Evolutionary conservation across 1,139 yeast species (phyloP), one percentile per base, ranked within the genome.

Genomic region (Petasospora rhodanensis): DNA sequence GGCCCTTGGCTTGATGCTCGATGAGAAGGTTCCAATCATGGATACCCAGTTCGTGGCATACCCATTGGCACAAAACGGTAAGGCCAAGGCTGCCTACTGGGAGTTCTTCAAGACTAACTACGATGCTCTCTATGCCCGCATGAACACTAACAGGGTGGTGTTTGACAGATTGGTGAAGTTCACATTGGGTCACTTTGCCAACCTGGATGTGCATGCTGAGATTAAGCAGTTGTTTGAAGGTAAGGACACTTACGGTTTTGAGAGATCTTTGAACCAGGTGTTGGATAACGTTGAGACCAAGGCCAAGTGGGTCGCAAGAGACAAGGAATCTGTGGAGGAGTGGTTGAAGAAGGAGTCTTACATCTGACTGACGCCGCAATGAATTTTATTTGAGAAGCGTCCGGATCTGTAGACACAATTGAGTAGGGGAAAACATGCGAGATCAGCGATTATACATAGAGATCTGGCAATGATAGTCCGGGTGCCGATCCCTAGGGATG

Each of bases 141-240:
- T 76, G 63, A 67, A 76, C 10, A 57, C 72, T 24, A 78, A 77
- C 54, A 68, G 71, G 65, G 76, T 76, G 30, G 73, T 78, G 12
- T 64, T 80, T 42, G 87, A 80, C 47, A 66, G 89, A 47, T 73
- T 80, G 35, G 58, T 82, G 30, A 71, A 73, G 43, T 57, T 68
- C 29, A 66, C 82, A 4, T 58, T 77, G 45, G 58, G 64, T 29
- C 61, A 67, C 45, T 75, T 68, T 50, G 67, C 70, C 37, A 64
- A 72, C 17, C 51, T 49, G 33, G 65, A 63, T 26, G 64, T 66
- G 40, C 56, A 60, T 34, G 55, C 59, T 12, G 76, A 73, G 29
- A 65, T 79, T 34, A 59, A 60, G 25, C 43, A 41, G 2, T 78
- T 81, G 51, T 83, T 80, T 51, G 53, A 55, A 7, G 65, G 58